A percentile compares a stretch with the other conserved stretches of the same genome.
Evolutionary conservation across 163 green algal species (phyloP).

Genomic region (Chlorella variabilis): DNA sequence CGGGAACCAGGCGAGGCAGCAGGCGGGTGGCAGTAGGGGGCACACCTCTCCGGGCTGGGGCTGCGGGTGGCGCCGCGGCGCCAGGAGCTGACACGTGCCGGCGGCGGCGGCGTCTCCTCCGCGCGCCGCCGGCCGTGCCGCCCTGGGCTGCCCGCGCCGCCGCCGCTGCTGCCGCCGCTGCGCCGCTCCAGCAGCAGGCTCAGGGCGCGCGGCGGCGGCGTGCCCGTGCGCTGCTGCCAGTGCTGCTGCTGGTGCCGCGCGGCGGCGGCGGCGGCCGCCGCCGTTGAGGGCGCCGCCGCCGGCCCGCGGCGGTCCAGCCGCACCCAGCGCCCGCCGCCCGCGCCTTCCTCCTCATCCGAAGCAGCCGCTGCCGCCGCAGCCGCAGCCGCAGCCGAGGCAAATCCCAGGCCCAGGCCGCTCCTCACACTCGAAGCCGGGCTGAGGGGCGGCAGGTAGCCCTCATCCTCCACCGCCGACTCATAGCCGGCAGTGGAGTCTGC

Average conservation of each 20-base stretch:
- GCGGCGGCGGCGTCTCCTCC: background rate
- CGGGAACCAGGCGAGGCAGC: background rate
- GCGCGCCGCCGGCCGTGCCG: background rate
- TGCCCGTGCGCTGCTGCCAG: background rate
- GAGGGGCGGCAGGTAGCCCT: background rate
- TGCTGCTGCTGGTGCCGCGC: background rate
- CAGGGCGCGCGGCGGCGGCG: background rate
- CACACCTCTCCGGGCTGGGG: slow-evolving; percentile 14
- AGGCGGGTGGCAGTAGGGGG: background rate
- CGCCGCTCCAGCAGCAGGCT: background rate
- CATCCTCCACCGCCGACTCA: background rate
- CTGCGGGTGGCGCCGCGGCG: slow-evolving; percentile 16
- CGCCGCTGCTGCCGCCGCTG: background rate
- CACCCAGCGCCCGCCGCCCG: background rate
- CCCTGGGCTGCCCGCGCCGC: background rate
- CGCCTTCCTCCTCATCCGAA: background rate
- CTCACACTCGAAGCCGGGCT: background rate
- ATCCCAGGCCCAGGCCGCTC: background rate
- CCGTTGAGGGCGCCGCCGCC: background rate
- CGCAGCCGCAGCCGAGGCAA: slow-evolving; percentile 11
- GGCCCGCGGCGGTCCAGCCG: background rate
- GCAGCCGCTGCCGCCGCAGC: background rate
- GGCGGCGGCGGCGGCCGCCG: background rate
- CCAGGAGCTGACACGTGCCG: background rate
- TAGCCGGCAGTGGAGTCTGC: background rate